Percentiles rank a stretch among this genome's conserved stretches.
Conservation (phyloP, 306 rosid genomes). For the Quercus engelmannii region DNA sequence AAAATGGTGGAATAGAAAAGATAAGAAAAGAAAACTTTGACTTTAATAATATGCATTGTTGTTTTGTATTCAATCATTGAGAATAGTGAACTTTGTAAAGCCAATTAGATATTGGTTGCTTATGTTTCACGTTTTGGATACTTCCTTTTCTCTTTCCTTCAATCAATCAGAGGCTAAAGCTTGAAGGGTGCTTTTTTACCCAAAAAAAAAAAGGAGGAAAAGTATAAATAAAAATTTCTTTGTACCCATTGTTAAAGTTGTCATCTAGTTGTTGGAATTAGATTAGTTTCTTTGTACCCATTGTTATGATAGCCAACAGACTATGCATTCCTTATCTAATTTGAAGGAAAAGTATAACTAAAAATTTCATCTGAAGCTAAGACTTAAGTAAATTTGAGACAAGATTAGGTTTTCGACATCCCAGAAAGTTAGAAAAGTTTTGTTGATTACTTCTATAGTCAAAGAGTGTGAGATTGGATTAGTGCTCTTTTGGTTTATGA, state of each 20-base stretch:
- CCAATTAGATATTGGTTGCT: neutral
- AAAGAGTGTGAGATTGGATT: constrained; percentile 2
- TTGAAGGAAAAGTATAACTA: no score
- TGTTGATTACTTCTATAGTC: neutral
- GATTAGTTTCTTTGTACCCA: no score
- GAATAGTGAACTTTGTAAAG: neutral
- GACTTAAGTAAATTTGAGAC: no score
- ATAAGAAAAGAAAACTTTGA: neutral
- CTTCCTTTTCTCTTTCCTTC: neutral
- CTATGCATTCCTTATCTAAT: no score
- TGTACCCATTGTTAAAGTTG: no score
- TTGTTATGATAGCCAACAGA: no score
- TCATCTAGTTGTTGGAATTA: no score
- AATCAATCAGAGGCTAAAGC: no score
- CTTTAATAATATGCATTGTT: neutral
- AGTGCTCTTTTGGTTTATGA: constrained; percentile 5
- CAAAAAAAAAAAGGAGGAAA: no score
- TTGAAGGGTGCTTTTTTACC: no score
- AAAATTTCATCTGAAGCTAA: no score
- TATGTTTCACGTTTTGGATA: neutral
- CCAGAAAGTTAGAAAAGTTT: neutral
- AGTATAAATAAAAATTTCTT: no score
- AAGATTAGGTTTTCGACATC: neutral
- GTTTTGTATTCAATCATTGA: neutral
- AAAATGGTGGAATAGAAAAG: neutral